phyloP scores from a whole-genome alignment of 148 eudicot genomes.

The Rheum nobile region DNA sequence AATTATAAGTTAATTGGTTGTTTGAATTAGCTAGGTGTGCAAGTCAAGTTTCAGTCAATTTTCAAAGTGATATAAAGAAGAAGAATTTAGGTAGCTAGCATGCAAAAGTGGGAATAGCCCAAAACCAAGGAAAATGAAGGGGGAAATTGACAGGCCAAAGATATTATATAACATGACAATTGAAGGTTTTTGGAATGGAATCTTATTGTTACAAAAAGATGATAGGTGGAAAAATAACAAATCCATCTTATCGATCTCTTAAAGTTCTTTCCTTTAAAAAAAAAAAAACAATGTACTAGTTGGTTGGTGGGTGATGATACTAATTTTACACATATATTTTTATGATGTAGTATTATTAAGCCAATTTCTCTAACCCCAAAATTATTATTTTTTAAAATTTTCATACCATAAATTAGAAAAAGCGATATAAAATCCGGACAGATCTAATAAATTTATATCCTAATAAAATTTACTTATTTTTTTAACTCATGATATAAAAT shows the following conservation, averaged over 20 bases:
- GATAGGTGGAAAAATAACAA: constrained; percentile 1
- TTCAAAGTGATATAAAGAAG: neutral
- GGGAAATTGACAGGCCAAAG: neutral
- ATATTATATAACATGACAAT: constrained; percentile 1
- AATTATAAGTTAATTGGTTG: neutral
- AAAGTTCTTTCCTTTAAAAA: neutral
- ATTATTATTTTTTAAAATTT: too few species aligned
- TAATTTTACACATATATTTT: neutral
- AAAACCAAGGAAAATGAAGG: constrained; percentile 1
- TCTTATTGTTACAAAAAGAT: neutral
- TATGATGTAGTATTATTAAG: neutral
- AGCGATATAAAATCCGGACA: too few species aligned
- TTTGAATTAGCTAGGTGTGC: neutral
- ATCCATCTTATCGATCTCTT: neutral
- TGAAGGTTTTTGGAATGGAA: constrained; percentile 7
- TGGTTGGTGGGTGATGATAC: neutral
- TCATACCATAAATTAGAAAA: too few species aligned
- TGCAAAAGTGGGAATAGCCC: neutral
- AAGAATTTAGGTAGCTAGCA: neutral
- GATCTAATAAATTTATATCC: too few species aligned
- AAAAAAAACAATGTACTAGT: neutral
- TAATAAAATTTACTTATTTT: too few species aligned
- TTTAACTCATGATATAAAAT: too few species aligned
- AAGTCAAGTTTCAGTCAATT: neutral
- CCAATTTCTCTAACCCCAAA: neutral